Conservation (phyloP, 371 early-diverging fungal species). For the Rhizomucor pusillus region DNA sequence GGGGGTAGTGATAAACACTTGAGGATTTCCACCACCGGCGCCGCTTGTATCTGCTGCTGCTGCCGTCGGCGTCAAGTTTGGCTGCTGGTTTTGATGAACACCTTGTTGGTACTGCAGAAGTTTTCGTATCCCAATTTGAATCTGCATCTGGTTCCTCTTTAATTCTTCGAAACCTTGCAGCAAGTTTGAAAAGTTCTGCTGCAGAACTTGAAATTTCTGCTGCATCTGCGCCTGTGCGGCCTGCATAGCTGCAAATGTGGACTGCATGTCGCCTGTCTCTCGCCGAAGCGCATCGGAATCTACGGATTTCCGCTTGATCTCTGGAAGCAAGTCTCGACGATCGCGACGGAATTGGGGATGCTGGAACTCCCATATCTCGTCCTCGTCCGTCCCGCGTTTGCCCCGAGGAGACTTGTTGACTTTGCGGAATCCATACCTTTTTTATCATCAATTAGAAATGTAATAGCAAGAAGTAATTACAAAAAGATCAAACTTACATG, state of each 20-base stretch:
- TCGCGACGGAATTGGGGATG: slow-evolving; percentile 80
- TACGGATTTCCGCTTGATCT: slow-evolving; percentile 84
- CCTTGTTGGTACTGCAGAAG: too few relatives aligned
- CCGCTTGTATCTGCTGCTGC: too few relatives aligned
- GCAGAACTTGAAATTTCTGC: slow-evolving; percentile 53
- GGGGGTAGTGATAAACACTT: too few relatives aligned
- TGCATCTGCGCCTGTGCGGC: slow-evolving; percentile 17
- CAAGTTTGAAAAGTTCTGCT: slow-evolving; percentile 64
- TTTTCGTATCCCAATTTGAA: slow-evolving; percentile 55
- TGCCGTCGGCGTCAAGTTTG: too few relatives aligned
- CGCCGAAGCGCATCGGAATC: slow-evolving; percentile 68
- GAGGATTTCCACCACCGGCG: too few relatives aligned
- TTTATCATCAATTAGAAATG: slow-evolving; percentile 7
- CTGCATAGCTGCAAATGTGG: slow-evolving; percentile 71
- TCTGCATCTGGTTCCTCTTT: slow-evolving; percentile 51
- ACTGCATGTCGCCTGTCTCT: slow-evolving; percentile 71
- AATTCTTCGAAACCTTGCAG: slow-evolving; percentile 65
- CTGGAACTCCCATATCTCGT: slow-evolving; percentile 91
- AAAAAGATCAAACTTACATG: slow-evolving; percentile 73
- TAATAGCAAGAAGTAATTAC: slow-evolving; percentile 56
- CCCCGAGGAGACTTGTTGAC: slow-evolving; percentile 83
- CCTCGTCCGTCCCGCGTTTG: slow-evolving; percentile 70
- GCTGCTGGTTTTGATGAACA: too few relatives aligned
- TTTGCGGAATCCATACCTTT: slow-evolving; percentile 83
- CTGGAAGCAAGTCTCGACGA: slow-evolving; percentile 74